Base-by-base conservation (phyloP, 2,329 filamentous ascomycete species). In the Chrysosporium queenslandicum region DNA sequence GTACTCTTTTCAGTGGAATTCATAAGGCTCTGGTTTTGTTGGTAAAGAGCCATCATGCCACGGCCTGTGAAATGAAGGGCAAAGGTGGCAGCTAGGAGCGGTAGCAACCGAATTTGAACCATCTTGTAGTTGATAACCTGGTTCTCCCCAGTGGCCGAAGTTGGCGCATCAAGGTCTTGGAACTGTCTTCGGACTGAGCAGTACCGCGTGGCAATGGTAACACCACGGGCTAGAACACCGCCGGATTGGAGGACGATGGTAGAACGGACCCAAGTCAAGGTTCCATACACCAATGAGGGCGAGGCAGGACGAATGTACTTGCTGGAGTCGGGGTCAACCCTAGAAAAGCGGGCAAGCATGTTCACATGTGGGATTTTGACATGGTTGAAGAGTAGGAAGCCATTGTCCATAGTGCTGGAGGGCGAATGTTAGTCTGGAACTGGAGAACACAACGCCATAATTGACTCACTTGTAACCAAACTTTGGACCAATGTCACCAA, bases 401-500 rank as follows among this genome's bases (percentile, higher is more conserved):
- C 86, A 59, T 89, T 90, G 66, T 89, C 86, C 85, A 87, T 87
- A 50, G 83, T 86, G 68, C 71, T 74, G 54, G 12, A 16, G 2
- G 23, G 39, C 4, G 7, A 14, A 16, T 18, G 9, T 52, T 39
- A 46, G 40, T 14, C 3, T 3, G 14, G 23, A 4, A 43, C 1
- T 27, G 2, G 8, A 16, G 8, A 4, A 27, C 2, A 4, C 1
- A 6, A 4, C 5, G 14, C 11, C 7, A 18, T 18, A 37, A 20
- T 5, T 50, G 16, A 64, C 69, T 66, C 53, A 72, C 69, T 86
- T 86, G 71, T 86, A 87, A 8, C 83, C 84, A 58, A 86, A 85
- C 66, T 89, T 89, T 51, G 86, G 85, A 1, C 86, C 86, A 66
- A 90, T 88, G 58, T 90, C 86, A 42, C 86, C 86, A 21, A 89